A percentile compares a stretch with the other conserved stretches of the same genome.
Conservation (phyloP, 1,284 basidiomycete genomes). For the Vanrija sp. region DNA sequence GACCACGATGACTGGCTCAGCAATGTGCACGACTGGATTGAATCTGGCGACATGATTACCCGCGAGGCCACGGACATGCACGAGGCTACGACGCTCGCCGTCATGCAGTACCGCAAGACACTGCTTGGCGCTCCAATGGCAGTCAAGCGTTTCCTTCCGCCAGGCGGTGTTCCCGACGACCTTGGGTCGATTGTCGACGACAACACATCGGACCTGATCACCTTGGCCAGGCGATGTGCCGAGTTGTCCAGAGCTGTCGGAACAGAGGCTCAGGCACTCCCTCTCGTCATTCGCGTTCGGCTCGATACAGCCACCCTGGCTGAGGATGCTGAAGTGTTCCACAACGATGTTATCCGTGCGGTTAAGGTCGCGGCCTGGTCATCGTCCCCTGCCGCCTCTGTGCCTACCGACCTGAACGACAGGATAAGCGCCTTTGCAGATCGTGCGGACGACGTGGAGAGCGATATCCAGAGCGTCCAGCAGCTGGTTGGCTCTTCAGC, state of each 20-base stretch:
- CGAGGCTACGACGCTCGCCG: constrained; percentile 12
- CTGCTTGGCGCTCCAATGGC: constrained; percentile 8
- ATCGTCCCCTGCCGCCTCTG: not conserved
- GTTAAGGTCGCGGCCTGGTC: constrained; percentile 13
- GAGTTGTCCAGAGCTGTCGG: not conserved
- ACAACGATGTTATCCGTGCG: not conserved
- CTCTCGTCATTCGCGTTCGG: constrained; percentile 9
- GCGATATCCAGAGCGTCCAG: not conserved
- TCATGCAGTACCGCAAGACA: constrained; percentile 21
- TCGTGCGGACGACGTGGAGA: not conserved
- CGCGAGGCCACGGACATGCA: constrained; percentile 6
- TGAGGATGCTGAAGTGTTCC: not conserved
- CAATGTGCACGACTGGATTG: constrained; percentile 6
- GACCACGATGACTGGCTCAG: constrained; percentile 14
- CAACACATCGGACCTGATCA: constrained; percentile 12
- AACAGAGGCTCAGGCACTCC: constrained; percentile 7
- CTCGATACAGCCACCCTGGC: constrained; percentile 5
- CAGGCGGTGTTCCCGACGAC: constrained; percentile 9
- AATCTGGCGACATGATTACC: constrained; percentile 7
- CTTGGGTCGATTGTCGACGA: constrained; percentile 11
- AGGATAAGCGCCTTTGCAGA: not conserved
- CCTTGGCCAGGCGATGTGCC: constrained; percentile 7
- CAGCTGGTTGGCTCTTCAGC: too few relatives aligned
- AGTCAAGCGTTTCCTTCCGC: constrained; percentile 7
- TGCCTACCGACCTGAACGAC: not conserved